Percentiles rank a stretch among this genome's conserved stretches.
Conservation (phyloP, 768 basidiomycete species). For the Boletus rufocinnamomeus region DNA sequence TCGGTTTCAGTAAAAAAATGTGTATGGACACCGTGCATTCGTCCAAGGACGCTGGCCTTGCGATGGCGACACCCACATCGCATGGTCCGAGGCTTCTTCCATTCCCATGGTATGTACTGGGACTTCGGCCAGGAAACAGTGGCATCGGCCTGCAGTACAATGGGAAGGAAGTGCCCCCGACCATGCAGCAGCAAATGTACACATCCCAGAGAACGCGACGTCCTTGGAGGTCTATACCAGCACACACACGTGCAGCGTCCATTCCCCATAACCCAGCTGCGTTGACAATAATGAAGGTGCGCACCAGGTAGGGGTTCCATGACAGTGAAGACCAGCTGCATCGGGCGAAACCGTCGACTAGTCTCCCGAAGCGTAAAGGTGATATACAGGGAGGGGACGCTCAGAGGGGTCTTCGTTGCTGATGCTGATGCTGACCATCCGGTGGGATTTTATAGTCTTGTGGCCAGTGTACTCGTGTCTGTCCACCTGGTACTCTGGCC, state of each 20-base stretch:
- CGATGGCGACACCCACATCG: slow-evolving; percentile 27
- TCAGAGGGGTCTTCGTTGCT: slow-evolving; percentile 13
- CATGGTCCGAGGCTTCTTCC: slow-evolving; percentile 51
- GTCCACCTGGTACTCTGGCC: slow-evolving; percentile 13
- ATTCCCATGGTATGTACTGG: slow-evolving; percentile 59
- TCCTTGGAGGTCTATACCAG: slow-evolving; percentile 6
- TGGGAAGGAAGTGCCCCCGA: slow-evolving; percentile 40
- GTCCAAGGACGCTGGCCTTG: slow-evolving; percentile 24
- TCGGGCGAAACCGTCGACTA: background rate
- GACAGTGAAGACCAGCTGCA: background rate
- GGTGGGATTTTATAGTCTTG: slow-evolving; percentile 30
- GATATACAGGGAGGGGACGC: slow-evolving; percentile 8
- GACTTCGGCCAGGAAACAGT: slow-evolving; percentile 31
- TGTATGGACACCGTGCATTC: background rate
- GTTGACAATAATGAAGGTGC: slow-evolving; percentile 12
- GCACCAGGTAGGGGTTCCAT: slow-evolving; percentile 14
- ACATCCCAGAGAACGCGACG: slow-evolving; percentile 25
- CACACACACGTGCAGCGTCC: background rate
- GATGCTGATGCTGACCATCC: slow-evolving; percentile 19
- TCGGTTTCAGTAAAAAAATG: background rate
- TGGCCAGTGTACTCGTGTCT: slow-evolving; percentile 19
- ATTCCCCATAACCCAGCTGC: slow-evolving; percentile 23
- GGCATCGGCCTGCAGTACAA: slow-evolving; percentile 37
- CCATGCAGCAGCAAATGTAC: slow-evolving; percentile 34
- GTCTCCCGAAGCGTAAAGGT: background rate